Conservation (phyloP, 768 basidiomycete species). For the Termitomyces sp. region DNA sequence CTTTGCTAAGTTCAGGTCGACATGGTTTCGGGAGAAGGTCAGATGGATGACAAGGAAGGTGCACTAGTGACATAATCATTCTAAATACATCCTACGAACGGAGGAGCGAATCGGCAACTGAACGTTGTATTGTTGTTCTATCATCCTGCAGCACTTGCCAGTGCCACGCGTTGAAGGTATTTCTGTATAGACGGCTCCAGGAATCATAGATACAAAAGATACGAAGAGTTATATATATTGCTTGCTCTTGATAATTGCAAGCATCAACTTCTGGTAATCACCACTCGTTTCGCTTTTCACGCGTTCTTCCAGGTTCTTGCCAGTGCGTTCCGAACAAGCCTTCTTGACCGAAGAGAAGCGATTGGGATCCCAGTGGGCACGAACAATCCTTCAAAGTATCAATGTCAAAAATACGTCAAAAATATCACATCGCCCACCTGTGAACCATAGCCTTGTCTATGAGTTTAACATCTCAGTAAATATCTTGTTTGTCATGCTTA, state of each 20-base stretch:
- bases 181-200: neutral
- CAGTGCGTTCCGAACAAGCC: conserved; percentile 39
- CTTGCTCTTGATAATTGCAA: conserved; percentile 17
- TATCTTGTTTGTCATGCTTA: too few species aligned
- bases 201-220: neutral
- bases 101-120: neutral
- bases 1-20: neutral
- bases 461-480: too few species aligned
- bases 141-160: neutral
- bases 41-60: neutral
- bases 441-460: too few species aligned
- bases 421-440: conserved; percentile 20
- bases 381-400: conserved; percentile 30
- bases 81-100: neutral
- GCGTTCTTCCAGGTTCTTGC: conserved; percentile 39
- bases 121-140: neutral
- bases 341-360: conserved; percentile 45
- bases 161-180: neutral
- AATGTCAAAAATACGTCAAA: too few species aligned
- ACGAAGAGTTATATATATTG: neutral
- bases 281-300: too few species aligned
- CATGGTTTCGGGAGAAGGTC: neutral
- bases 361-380: conserved; percentile 47
- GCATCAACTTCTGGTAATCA: conserved; percentile 36
- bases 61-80: neutral